Evolutionary conservation across 257 asterid genomes (phyloP), one percentile per base, ranked within the genome.

Genomic region (Solanum phureja): DNA sequence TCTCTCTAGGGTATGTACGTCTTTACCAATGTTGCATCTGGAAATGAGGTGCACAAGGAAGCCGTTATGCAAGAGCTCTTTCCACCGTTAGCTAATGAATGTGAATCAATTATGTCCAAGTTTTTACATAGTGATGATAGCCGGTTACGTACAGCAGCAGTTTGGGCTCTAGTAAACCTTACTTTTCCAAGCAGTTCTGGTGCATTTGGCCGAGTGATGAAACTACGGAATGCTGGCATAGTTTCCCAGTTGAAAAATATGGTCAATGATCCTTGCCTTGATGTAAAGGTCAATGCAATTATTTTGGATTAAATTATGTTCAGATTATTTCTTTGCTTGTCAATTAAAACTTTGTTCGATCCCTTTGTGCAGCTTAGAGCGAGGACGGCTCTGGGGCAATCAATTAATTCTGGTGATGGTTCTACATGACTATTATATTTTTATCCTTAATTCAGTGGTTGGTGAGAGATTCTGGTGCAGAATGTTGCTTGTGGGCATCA

Each of bases 21-120:
- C 81, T 94, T 97, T 34, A 89, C 91, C 92, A 97, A 97, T 73
- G 91, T 95, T 88, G 95, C 98, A 88, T 97, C 99, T 73, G 98
- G 99, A 64, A 93, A 91, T 88, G 99, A 95, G 91, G 91, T 89
- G 89, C 99, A 95, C 90, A 94, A 95, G 93, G 97, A 95, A 93
- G 98, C 96, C 3, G 95, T 95, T 82, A 94, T 97, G 98, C 89
- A 87, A 87, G 91, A 92, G 90, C 94, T 95, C 83, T 93, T 95
- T 73, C 93, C 93, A 35, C 87, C 89, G 73, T 87, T 87, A 40
- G 88, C 89, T 62, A 90, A 87, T 31, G 91, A 89, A 69, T 64
- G 88, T 46, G 95, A 92, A 87, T 85, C 95, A 37, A 77, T 93
- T 85, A 62, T 94, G 91, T 64, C 89, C 91, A 94, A 88, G 93